Conservation (phyloP, 1,139 yeast genomes). For the Taphrina confusa region DNA sequence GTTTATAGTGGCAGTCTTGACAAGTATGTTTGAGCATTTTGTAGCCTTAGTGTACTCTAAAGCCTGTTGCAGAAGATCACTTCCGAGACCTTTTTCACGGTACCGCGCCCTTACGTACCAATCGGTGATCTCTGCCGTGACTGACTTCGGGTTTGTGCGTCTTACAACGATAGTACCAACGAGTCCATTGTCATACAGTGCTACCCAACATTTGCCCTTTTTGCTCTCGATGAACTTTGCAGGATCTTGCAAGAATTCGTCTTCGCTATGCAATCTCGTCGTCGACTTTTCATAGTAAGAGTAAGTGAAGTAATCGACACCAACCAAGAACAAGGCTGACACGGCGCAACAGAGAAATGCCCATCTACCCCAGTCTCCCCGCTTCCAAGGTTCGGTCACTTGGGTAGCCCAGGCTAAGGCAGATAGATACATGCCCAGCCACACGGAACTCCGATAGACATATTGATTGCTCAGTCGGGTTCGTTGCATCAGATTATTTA, state of each 20-base stretch:
- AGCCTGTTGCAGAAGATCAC: constrained; percentile 15
- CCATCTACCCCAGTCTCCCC: constrained; percentile 30
- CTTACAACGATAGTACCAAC: constrained; percentile 12
- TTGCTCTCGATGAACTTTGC: background rate
- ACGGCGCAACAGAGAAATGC: constrained; percentile 23
- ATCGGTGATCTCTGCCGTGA: constrained; percentile 2
- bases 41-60: background rate
- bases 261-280: background rate
- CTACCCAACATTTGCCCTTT: constrained; percentile 22
- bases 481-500: constrained; percentile 27
- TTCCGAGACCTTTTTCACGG: constrained; percentile 27
- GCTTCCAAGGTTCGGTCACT: constrained; percentile 16
- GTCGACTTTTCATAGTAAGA: constrained; percentile 15
- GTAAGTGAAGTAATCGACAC: constrained; percentile 22
- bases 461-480: constrained; percentile 24
- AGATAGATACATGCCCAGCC: constrained; percentile 13
- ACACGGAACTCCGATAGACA: constrained; percentile 16
- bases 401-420: constrained; percentile 18
- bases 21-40: background rate
- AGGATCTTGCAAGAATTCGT: constrained; percentile 11
- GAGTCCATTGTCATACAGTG: constrained; percentile 6
- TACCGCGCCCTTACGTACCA: constrained; percentile 27
- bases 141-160: background rate
- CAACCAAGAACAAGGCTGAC: constrained; percentile 25
- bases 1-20: constrained; percentile 12